phyloP scores from a whole-genome alignment of 164 flowering plant species.

The Piper longum region DNA sequence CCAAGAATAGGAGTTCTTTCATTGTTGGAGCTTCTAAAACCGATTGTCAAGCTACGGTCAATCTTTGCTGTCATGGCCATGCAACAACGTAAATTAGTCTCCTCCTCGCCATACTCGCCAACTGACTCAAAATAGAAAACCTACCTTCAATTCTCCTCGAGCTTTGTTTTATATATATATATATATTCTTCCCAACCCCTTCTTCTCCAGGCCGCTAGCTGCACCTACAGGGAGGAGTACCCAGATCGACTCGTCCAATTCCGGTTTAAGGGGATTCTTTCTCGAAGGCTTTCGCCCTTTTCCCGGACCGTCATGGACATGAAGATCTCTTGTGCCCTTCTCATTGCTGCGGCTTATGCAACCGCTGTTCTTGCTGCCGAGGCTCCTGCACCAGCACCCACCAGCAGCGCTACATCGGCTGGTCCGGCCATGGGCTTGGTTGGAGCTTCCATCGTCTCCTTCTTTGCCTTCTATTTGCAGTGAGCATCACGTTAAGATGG shows the following conservation, averaged over 20 bases:
- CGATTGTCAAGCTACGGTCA: too few relatives aligned
- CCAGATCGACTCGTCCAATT: too few relatives aligned
- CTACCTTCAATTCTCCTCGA: not conserved
- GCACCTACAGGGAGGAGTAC: not conserved
- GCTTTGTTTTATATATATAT: not conserved
- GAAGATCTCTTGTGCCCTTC: slow-evolving; percentile 11
- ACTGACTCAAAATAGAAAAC: not conserved
- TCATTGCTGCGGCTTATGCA: slow-evolving; percentile 6
- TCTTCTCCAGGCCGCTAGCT: slow-evolving; percentile 1
- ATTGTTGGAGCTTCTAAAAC: not conserved
- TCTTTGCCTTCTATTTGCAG: slow-evolving; percentile 22
- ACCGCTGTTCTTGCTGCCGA: slow-evolving; percentile 6
- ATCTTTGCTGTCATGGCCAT: not conserved
- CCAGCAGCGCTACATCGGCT: slow-evolving; percentile 7
- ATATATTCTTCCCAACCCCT: not conserved
- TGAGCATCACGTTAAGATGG: not conserved
- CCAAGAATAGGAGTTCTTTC: too few relatives aligned
- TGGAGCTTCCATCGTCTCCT: slow-evolving; percentile 25
- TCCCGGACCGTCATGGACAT: slow-evolving; percentile 4
- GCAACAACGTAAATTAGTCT: not conserved
- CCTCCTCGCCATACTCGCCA: not conserved
- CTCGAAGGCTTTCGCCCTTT: not conserved
- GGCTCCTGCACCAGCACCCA: slow-evolving; percentile 1
- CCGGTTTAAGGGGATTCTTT: slow-evolving; percentile 3
- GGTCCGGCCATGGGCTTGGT: slow-evolving; percentile 21